These are phyloP conservation scores for Beauveria sp. DNA, from an alignment of 2,329 filamentous ascomycete genomes.

Conservation along the genomic window DNA sequence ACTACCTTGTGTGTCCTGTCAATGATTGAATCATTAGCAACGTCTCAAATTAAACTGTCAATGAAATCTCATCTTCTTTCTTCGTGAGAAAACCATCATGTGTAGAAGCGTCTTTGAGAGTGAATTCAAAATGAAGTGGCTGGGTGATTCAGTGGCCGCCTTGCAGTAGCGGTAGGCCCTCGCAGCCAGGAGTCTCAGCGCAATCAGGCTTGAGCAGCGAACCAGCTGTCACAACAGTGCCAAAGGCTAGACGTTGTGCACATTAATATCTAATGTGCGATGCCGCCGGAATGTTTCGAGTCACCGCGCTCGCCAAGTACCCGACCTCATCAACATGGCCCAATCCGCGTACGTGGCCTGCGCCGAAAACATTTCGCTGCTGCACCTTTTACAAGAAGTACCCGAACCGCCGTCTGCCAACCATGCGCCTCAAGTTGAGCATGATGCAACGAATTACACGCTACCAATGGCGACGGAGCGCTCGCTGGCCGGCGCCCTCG, in stretches of 20 bases:
- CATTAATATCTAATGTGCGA: background rate
- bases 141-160: background rate
- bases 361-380: slow-evolving; percentile 1
- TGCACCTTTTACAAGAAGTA: background rate
- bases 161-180: background rate
- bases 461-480: background rate
- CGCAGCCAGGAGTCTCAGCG: background rate
- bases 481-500: background rate
- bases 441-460: background rate
- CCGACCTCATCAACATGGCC: background rate
- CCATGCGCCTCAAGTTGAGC: fast-evolving
- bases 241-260: background rate
- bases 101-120: no score
- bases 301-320: background rate
- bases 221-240: background rate
- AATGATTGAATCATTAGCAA: no score
- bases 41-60: no score
- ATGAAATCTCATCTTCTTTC: background rate
- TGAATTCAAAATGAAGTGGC: background rate
- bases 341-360: background rate
- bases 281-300: background rate
- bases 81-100: no score
- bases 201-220: no score
- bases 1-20: no score
- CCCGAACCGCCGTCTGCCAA: background rate